Conservation (phyloP, 352 stramenopile species). For the Globisporangium canariense region DNA sequence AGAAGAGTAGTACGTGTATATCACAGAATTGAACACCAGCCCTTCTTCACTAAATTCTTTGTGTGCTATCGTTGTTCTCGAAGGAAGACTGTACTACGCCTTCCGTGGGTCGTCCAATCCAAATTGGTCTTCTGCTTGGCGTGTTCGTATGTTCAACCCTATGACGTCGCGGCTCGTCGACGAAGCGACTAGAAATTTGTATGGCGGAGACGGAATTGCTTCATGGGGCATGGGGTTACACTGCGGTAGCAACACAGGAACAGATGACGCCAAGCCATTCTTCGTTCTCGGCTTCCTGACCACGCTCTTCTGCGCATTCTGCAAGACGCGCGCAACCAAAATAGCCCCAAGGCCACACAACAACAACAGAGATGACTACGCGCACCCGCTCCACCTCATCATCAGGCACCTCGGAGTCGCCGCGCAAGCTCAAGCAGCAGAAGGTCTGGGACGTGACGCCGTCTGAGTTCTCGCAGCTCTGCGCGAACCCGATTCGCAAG, state of each 20-base stretch:
- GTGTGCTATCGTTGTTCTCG: too few species aligned
- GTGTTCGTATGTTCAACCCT: background rate
- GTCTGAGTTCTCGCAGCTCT: constrained; percentile 67
- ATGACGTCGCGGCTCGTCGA: constrained; percentile 1
- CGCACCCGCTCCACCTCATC: constrained; percentile 23
- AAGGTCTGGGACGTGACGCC: constrained; percentile 62
- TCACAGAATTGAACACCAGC: too few species aligned
- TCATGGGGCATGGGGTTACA: background rate
- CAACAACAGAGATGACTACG: constrained; percentile 36
- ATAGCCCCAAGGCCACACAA: background rate
- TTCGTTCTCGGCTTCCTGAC: constrained; percentile 10
- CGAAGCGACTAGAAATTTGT: background rate
- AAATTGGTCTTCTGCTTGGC: background rate
- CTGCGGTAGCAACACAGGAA: background rate
- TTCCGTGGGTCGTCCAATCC: constrained; percentile 3
- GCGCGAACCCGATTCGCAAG: constrained; percentile 91
- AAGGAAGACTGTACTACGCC: too few species aligned
- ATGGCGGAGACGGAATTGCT: background rate
- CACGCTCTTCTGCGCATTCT: constrained; percentile 12
- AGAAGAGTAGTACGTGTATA: too few species aligned
- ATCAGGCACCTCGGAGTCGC: constrained; percentile 7
- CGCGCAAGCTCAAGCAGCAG: constrained; percentile 42
- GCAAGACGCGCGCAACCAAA: background rate
- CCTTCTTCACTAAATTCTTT: too few species aligned
- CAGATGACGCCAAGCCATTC: background rate